phyloP scores from a whole-genome alignment of 768 basidiomycete species.

The Rubroboletus pulcherrimus region DNA sequence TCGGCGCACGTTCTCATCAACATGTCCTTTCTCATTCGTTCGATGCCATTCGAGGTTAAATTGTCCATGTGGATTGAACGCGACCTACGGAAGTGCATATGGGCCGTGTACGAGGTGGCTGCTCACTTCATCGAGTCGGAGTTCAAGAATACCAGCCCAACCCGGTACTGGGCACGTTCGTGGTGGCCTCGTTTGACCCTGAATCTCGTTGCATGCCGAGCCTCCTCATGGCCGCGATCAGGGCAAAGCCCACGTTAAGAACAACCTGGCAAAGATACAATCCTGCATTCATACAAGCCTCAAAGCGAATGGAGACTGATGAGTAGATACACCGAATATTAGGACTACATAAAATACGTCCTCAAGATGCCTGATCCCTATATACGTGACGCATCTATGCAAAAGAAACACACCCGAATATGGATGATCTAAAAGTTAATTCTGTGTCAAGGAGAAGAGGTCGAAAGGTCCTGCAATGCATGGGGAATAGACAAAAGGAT shows the following conservation, averaged over 20 bases:
- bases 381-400: constrained; percentile 31
- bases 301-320: constrained; percentile 1
- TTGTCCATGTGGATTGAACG: constrained; percentile 20
- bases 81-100: constrained; percentile 12
- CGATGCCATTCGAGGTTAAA: constrained; percentile 24
- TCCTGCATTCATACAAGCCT: constrained; percentile 21
- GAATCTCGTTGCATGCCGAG: background rate
- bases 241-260: background rate
- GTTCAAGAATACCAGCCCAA: background rate
- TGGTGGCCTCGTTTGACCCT: background rate
- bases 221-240: background rate
- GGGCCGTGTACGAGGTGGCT: background rate
- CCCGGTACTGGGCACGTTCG: background rate
- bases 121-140: constrained; percentile 10
- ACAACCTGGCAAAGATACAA: constrained; percentile 8
- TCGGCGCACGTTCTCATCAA: constrained; percentile 19
- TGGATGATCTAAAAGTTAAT: constrained; percentile 18
- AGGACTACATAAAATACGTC: constrained; percentile 34
- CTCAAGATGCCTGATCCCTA: constrained; percentile 34
- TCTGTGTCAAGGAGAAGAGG: constrained; percentile 19
- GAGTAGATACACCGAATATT: constrained; percentile 31
- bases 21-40: constrained; percentile 15
- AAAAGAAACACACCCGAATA: constrained; percentile 11
- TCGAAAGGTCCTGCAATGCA: constrained; percentile 4
- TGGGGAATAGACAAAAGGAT: constrained; percentile 1